Evolutionary conservation across 2,329 filamentous ascomycete genomes (phyloP).

Genomic region (Colletotrichum cuscutae): DNA sequence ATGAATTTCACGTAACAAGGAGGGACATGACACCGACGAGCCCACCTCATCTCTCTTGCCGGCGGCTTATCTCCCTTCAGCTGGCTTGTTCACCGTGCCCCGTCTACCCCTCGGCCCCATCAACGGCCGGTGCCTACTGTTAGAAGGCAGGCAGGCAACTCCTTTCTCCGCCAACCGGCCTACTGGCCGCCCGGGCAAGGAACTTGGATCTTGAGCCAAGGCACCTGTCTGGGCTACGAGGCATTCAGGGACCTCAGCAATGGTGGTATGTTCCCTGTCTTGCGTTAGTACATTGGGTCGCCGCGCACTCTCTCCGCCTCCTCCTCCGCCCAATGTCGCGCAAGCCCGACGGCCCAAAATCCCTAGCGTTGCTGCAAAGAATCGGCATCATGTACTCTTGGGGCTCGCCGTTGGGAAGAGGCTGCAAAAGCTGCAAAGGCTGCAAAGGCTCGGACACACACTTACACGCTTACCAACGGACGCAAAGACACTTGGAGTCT

Average conservation of each 20-base stretch:
- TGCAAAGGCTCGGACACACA: not conserved
- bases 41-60: not conserved
- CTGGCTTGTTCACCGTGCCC: not conserved
- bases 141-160: conserved; percentile 1
- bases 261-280: not conserved
- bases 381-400: not conserved
- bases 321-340: conserved; percentile 5
- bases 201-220: not conserved
- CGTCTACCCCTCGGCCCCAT: not conserved
- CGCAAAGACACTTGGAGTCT: not conserved
- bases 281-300: not conserved
- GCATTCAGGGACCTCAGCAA: not conserved
- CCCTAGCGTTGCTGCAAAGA: conserved; percentile 13
- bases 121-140: not conserved
- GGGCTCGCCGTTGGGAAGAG: not conserved
- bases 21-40: not conserved
- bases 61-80: not conserved
- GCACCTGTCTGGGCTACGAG: not conserved
- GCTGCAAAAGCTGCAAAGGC: not conserved
- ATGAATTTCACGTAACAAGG: conserved; percentile 7
- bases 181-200: not conserved
- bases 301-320: conserved; percentile 9
- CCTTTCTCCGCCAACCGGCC: not conserved
- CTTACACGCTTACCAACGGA: not conserved
- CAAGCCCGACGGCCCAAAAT: not conserved